Percentiles rank a stretch among this genome's conserved stretches.
Evolutionary conservation across 148 eudicot genomes (phyloP).

Genomic region (Euryodendron excelsum): DNA sequence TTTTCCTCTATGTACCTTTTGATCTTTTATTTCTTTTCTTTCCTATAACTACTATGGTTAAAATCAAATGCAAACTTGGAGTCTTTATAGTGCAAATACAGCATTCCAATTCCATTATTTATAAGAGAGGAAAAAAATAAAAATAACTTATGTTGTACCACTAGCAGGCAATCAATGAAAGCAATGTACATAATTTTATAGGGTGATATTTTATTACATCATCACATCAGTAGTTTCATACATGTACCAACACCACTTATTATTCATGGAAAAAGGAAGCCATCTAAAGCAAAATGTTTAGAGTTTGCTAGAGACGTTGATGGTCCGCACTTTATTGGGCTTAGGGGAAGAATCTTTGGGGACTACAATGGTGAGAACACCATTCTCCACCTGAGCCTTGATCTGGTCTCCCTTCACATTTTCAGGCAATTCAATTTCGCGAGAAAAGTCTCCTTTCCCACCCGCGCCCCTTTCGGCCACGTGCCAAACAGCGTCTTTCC

Average conservation of each 20-base stretch:
- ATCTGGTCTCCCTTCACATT: constrained; percentile 74
- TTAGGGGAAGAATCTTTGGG: constrained; percentile 63
- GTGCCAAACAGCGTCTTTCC: constrained; percentile 60
- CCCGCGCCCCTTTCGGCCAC: constrained; percentile 53
- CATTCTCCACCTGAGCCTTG: constrained; percentile 74
- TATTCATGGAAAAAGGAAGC: too few relatives aligned
- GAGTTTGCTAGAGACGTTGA: constrained; percentile 70
- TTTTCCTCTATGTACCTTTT: too few relatives aligned
- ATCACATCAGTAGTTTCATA: background rate
- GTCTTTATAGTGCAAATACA: too few relatives aligned
- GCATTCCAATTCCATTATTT: too few relatives aligned
- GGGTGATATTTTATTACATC: background rate
- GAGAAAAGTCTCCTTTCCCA: constrained; percentile 37
- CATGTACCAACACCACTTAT: background rate
- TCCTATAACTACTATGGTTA: too few relatives aligned
- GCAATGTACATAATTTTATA: too few relatives aligned
- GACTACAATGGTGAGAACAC: constrained; percentile 63
- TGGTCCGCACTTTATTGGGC: constrained; percentile 57
- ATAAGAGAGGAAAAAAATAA: too few relatives aligned
- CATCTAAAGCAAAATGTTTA: constrained; percentile 12
- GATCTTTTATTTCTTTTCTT: too few relatives aligned
- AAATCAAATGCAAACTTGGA: too few relatives aligned
- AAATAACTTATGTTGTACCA: too few relatives aligned
- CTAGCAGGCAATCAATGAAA: too few relatives aligned
- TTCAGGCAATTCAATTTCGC: constrained; percentile 73